Base-by-base conservation (phyloP, 2,329 filamentous ascomycete species). In the Fusarium mexicanum region DNA sequence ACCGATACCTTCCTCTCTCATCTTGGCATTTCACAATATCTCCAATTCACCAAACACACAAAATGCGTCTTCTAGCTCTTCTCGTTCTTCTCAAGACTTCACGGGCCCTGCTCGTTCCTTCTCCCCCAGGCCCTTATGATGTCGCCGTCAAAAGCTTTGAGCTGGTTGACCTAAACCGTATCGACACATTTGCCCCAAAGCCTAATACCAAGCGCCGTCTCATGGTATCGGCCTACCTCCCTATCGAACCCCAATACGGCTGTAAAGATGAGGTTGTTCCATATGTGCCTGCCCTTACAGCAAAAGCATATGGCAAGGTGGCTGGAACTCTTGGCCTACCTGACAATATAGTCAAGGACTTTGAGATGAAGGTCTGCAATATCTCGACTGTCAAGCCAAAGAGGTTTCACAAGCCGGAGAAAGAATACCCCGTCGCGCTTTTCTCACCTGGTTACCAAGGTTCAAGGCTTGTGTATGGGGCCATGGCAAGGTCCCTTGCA, bases 401-500 rank as follows among this genome's bases (percentile, higher is more conserved):
- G 5, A 37, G 31, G 1, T 26, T 17, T 20, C 31, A 61, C 1
- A 31, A 43, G 6, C 8, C 20, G 17, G 40, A 41, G 14, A 67
- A 57, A 5, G 17, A 62, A 3, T 74, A 60, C 8, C 53, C 69
- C 6, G 31, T 75, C 5, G 46, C 24, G 0, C 65, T 87, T 22
- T 82, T 88, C 51, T 85, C 84, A 2, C 85, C 86, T 0, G 87
- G 85, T 8, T 79, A 83, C 14, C 82, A 81, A 20, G 81, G 81
- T 0, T 81, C 83, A 2, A 80, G 86, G 4, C 74, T 85, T 13
- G 60, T 86, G 3, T 86, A 87, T 70, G 81, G 80, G 5, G 83
- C 81, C 5, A 79, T 84, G 51, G 83, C 85, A 1, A 81, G 82
- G 22, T 82, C 84, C 8, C 77, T 88, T 22, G 85, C 86, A 3